phyloP scores from a whole-genome alignment of 352 stramenopile genomes.

The Pythium periplocum region DNA sequence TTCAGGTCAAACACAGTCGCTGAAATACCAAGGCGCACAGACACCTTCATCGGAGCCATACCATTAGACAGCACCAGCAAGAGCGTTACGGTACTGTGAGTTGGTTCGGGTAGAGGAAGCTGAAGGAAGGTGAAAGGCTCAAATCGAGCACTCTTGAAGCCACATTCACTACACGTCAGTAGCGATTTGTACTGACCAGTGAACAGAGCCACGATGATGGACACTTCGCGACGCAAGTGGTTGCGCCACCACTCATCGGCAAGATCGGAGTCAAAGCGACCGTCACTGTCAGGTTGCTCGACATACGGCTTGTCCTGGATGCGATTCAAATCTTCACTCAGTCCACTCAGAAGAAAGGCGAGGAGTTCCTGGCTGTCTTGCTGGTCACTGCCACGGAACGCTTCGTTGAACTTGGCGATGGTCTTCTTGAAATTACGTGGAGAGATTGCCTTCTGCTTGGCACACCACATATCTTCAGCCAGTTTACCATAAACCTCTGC shows the following conservation, averaged over 20 bases:
- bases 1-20: conserved; percentile 86
- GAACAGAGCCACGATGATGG: conserved; percentile 99
- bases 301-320: conserved; percentile 97
- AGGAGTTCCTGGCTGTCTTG: conserved; percentile 98
- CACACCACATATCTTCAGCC: conserved; percentile 94
- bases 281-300: conserved; percentile 96
- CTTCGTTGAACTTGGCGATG: conserved; percentile 93
- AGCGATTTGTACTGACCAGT: conserved; percentile 99
- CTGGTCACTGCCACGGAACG: conserved; percentile 96
- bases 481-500: conserved; percentile 94
- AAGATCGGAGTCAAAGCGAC: conserved; percentile 95
- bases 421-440: conserved; percentile 93
- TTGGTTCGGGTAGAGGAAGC: conserved; percentile 84
- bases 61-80: conserved; percentile 69
- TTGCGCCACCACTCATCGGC: conserved; percentile 99
- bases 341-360: conserved; percentile 93
- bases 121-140: conserved; percentile 92
- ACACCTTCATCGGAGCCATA: conserved; percentile 75
- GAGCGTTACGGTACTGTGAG: conserved; percentile 77
- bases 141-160: conserved; percentile 92
- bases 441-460: conserved; percentile 90
- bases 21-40: conserved; percentile 71
- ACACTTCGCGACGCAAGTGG: conserved; percentile 96
- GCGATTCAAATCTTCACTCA: conserved; percentile 98
- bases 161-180: conserved; percentile 94